Conservation (phyloP, 768 basidiomycete genomes). For the Chlorophyllum brunneum region DNA sequence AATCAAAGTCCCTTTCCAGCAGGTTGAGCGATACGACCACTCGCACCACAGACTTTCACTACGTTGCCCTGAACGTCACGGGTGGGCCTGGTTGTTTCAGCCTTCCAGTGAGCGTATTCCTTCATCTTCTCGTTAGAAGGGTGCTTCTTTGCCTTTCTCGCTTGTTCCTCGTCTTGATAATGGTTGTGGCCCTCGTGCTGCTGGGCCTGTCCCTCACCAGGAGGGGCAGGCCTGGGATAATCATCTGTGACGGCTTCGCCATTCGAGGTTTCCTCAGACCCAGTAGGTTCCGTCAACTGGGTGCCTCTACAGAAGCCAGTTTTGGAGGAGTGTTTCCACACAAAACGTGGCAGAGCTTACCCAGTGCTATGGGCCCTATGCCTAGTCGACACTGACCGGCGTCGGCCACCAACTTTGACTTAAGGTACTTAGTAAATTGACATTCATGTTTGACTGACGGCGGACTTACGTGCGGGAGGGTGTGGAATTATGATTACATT, state of each 20-base stretch:
- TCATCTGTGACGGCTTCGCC: slow-evolving; percentile 17
- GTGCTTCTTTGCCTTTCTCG: slow-evolving; percentile 44
- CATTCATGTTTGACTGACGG: neutral
- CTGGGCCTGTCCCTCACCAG: slow-evolving; percentile 26
- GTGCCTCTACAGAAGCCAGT: neutral
- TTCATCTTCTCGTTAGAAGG: slow-evolving; percentile 43
- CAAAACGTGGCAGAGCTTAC: neutral
- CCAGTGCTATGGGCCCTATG: slow-evolving; percentile 10
- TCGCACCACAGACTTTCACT: slow-evolving; percentile 36
- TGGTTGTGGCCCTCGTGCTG: slow-evolving; percentile 23
- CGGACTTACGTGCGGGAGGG: slow-evolving; percentile 43
- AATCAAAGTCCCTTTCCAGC: slow-evolving; percentile 38
- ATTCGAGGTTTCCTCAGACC: slow-evolving; percentile 26
- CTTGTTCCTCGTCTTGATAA: slow-evolving; percentile 44
- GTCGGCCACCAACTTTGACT: slow-evolving; percentile 29
- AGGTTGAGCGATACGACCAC: slow-evolving; percentile 56
- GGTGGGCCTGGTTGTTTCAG: slow-evolving; percentile 46
- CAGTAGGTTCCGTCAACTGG: slow-evolving; percentile 6
- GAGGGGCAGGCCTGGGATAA: slow-evolving; percentile 52
- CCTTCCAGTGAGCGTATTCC: slow-evolving; percentile 42
- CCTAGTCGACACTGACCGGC: slow-evolving; percentile 14
- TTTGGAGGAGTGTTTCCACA: neutral
- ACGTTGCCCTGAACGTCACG: slow-evolving; percentile 30
- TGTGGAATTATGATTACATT: slow-evolving; percentile 27
- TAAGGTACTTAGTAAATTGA: neutral